Evolutionary conservation across 73 alveolate genomes (phyloP).

Genomic region (Stentor coeruleus): DNA sequence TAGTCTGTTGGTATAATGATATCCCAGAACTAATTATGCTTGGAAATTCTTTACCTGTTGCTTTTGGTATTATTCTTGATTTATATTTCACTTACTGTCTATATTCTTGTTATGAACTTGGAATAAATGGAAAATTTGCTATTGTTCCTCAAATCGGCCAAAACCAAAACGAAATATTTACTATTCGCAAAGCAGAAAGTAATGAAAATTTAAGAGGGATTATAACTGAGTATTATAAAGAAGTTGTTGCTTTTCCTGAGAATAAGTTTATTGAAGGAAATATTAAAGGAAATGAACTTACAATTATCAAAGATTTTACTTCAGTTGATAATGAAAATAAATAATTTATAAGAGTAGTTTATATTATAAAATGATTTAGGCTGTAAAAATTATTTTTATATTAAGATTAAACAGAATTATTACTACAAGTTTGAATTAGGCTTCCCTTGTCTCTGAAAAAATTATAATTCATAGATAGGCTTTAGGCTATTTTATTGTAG

Average conservation of each 20-base stretch:
- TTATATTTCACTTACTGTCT: not conserved
- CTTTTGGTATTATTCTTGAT: conserved; percentile 1
- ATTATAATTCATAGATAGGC: too few species aligned
- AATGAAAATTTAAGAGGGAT: not conserved
- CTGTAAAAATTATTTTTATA: too few species aligned
- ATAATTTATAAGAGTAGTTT: too few species aligned
- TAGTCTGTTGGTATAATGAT: not conserved
- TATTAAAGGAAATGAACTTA: not conserved
- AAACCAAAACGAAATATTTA: not conserved
- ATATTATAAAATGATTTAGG: too few species aligned
- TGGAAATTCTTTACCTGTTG: not conserved
- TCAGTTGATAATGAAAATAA: not conserved
- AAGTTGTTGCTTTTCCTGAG: conserved; percentile 5
- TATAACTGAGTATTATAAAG: not conserved
- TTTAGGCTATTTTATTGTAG: too few species aligned
- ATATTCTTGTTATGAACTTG: conserved; percentile 23
- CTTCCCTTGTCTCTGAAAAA: too few species aligned
- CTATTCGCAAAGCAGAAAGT: not conserved
- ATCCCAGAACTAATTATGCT: not conserved
- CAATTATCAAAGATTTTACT: not conserved
- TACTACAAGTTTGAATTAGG: too few species aligned
- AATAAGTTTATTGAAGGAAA: not conserved
- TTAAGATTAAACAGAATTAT: too few species aligned
- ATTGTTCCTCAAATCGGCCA: not conserved
- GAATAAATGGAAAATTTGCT: not conserved